Conservation (phyloP, 2,329 filamentous ascomycete genomes). For the Diaporthe vexans region DNA sequence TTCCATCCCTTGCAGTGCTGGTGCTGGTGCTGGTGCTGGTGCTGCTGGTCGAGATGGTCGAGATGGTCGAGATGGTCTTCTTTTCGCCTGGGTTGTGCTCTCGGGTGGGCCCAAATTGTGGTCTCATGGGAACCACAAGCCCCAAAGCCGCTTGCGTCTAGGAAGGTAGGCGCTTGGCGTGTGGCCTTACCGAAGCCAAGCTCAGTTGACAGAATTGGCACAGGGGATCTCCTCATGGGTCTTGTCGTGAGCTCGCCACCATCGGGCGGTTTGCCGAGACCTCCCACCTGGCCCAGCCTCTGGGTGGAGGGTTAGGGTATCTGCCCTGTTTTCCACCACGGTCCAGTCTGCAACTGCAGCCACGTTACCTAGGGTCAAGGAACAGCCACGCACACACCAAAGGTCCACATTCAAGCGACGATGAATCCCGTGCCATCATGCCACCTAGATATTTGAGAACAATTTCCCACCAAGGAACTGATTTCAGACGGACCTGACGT, state of each 20-base stretch:
- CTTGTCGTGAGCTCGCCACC: conserved; percentile 16
- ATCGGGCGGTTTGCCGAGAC: conserved; percentile 25
- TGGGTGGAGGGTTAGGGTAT: conserved; percentile 7
- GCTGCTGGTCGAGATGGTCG: background rate
- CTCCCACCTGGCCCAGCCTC: background rate
- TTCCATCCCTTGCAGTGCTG: conserved; percentile 25
- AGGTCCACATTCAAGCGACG: background rate
- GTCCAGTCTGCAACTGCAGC: too few species aligned
- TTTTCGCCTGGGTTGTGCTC: background rate
- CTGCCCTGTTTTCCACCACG: too few species aligned
- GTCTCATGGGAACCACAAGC: conserved; percentile 20
- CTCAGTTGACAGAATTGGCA: conserved; percentile 30
- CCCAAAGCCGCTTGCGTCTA: background rate
- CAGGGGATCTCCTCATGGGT: conserved; percentile 28
- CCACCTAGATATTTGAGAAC: background rate
- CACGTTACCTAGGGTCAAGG: too few species aligned
- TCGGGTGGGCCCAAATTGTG: conserved; percentile 19
- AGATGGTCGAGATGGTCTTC: background rate
- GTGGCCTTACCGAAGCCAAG: conserved; percentile 25
- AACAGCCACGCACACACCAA: background rate
- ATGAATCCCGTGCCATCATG: background rate
- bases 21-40: background rate
- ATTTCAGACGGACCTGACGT: conserved; percentile 1
- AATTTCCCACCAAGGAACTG: background rate
- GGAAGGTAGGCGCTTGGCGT: conserved; percentile 13